Evolutionary conservation across 2,329 filamentous ascomycete genomes (phyloP).

Genomic region (Pyrenophora tritici-repentis): DNA sequence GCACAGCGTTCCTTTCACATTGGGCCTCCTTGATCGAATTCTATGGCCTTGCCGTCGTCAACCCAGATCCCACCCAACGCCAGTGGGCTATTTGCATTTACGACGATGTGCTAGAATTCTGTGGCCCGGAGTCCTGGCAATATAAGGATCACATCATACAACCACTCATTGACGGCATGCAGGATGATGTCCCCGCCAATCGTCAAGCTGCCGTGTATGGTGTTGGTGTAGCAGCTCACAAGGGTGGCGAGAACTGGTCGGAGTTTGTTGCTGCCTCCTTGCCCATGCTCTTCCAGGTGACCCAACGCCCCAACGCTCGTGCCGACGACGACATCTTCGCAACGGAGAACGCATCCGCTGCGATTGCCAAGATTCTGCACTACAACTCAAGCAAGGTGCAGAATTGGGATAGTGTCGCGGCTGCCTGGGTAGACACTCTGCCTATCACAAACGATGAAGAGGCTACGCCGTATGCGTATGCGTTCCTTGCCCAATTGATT

Average conservation of each 20-base stretch:
- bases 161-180: constrained; percentile 84
- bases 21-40: constrained; percentile 87
- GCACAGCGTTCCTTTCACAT: constrained; percentile 77
- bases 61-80: constrained; percentile 82
- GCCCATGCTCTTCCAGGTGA: constrained; percentile 82
- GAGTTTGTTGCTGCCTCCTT: constrained; percentile 82
- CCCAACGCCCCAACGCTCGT: constrained; percentile 78
- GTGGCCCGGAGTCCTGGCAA: constrained; percentile 82
- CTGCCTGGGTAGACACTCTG: constrained; percentile 88
- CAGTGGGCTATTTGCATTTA: constrained; percentile 99
- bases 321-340: constrained; percentile 94
- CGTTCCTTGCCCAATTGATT: constrained; percentile 88
- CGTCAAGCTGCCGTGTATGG: constrained; percentile 95
- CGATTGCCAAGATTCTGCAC: constrained; percentile 95
- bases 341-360: constrained; percentile 95
- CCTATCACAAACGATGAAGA: constrained; percentile 96
- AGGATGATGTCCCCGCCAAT: constrained; percentile 85
- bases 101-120: constrained; percentile 98
- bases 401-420: constrained; percentile 75
- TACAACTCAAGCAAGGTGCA: constrained; percentile 79
- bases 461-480: constrained; percentile 93
- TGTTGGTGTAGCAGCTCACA: constrained; percentile 92
- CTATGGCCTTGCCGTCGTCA: constrained; percentile 83
- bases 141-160: constrained; percentile 87
- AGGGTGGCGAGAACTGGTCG: constrained; percentile 84